A percentile compares a stretch with the other conserved stretches of the same genome.
phyloP scores from a whole-genome alignment of 2,329 filamentous ascomycete genomes.

The Nigrograna mackinnonii region DNA sequence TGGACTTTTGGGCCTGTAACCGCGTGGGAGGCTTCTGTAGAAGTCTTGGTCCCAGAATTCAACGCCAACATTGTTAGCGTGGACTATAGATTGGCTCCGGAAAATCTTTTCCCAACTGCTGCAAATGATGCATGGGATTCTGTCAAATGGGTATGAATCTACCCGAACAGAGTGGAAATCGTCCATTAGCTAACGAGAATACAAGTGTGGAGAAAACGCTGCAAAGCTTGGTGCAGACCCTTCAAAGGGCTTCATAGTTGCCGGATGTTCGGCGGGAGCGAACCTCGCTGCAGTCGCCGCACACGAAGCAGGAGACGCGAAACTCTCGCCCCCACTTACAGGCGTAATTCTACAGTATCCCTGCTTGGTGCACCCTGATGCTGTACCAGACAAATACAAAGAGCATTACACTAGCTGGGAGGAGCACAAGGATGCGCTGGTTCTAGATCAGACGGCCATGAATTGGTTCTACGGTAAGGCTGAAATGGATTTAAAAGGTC shows the following conservation, averaged over 20 bases:
- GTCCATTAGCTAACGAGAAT: background rate
- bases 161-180: background rate
- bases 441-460: constrained; percentile 14
- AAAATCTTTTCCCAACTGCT: constrained; percentile 12
- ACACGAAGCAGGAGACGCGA: constrained; percentile 18
- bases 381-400: constrained; percentile 16
- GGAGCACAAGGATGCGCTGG: constrained; percentile 16
- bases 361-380: constrained; percentile 12
- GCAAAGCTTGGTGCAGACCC: constrained; percentile 10
- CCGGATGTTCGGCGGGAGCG: constrained; percentile 17
- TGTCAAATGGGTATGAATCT: constrained; percentile 17
- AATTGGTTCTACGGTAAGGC: constrained; percentile 14
- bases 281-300: constrained; percentile 16
- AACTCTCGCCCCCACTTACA: constrained; percentile 14
- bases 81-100: constrained; percentile 14
- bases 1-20: constrained; percentile 17
- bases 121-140: constrained; percentile 9
- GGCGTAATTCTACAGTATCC: constrained; percentile 16
- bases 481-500: background rate
- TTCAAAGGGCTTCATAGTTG: constrained; percentile 17
- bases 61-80: constrained; percentile 12
- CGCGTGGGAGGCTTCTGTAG: constrained; percentile 6
- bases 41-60: constrained; percentile 9
- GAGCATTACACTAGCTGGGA: constrained; percentile 15
- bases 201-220: constrained; percentile 13